Percentiles rank a stretch among this genome's conserved stretches.
Conservation (phyloP, 1,284 basidiomycete species). For the Athelia sp. region DNA sequence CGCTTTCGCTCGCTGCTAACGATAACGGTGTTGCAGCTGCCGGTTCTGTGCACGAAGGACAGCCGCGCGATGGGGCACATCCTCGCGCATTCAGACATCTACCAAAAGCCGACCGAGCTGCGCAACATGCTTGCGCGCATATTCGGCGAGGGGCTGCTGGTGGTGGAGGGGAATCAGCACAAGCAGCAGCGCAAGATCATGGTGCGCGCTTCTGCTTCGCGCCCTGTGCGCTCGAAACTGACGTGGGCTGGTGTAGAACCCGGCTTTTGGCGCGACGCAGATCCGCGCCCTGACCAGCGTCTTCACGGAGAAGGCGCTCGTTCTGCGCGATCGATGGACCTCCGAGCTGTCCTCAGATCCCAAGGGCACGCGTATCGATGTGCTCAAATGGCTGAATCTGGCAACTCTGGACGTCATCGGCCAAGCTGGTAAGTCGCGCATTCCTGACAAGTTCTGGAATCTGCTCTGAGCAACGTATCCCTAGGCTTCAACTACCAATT, state of each 20-base stretch:
- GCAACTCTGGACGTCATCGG: constrained; percentile 69
- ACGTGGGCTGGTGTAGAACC: constrained; percentile 33
- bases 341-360: constrained; percentile 20
- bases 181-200: background rate
- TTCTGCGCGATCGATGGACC: constrained; percentile 47
- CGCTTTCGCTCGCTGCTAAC: too few species aligned
- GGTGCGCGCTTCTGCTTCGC: too few species aligned
- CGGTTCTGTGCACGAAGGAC: constrained; percentile 41
- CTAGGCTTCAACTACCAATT: constrained; percentile 63
- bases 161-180: background rate
- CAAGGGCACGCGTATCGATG: constrained; percentile 32
- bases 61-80: constrained; percentile 45
- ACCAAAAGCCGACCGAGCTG: constrained; percentile 37
- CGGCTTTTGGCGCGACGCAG: constrained; percentile 53
- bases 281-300: constrained; percentile 50
- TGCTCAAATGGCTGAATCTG: constrained; percentile 48
- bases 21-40: constrained; percentile 20
- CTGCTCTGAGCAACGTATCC: too few species aligned
- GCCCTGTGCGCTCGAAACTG: too few species aligned
- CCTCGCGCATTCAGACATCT: constrained; percentile 38
- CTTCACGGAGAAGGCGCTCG: constrained; percentile 46
- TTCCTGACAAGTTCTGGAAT: too few species aligned
- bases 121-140: constrained; percentile 17
- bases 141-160: background rate
- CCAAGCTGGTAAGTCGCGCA: constrained; percentile 42